Evolutionary conservation across 1,284 basidiomycete species (phyloP).

Genomic region (Limonomyces culmigenus): DNA sequence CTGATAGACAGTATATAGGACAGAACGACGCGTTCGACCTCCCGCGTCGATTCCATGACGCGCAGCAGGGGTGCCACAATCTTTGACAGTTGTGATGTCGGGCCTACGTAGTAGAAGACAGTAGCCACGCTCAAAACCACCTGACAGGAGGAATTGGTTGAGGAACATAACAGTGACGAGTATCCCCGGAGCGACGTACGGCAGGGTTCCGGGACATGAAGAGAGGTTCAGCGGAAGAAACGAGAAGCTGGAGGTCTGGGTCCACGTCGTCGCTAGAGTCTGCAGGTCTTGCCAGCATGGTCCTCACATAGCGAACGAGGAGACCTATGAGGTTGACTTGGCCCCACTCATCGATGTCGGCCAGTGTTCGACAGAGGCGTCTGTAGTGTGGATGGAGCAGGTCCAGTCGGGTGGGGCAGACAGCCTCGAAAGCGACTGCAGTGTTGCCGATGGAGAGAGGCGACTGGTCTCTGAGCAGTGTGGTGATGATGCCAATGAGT

Average conservation of each 20-base stretch:
- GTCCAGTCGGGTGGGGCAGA: conserved; percentile 75
- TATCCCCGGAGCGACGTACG: conserved; percentile 31
- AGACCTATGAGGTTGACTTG: conserved; percentile 73
- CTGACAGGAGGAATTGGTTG: conserved; percentile 17
- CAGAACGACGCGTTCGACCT: conserved; percentile 60
- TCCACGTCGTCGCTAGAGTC: conserved; percentile 37
- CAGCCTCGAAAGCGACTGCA: conserved; percentile 67
- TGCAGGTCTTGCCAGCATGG: conserved; percentile 65
- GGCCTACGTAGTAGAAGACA: conserved; percentile 59
- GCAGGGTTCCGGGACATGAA: conserved; percentile 79
- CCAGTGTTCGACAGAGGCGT: conserved; percentile 65
- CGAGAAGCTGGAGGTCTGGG: conserved; percentile 58
- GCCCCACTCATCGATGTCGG: conserved; percentile 95
- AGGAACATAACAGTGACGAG: background rate
- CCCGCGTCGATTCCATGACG: conserved; percentile 42
- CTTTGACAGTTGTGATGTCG: conserved; percentile 34
- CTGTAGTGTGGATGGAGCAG: conserved; percentile 83
- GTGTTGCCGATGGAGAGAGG: conserved; percentile 82
- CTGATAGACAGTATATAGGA: conserved; percentile 53
- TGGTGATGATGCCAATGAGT: conserved; percentile 59
- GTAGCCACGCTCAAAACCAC: conserved; percentile 62
- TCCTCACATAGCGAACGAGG: conserved; percentile 68
- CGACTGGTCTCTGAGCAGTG: conserved; percentile 68
- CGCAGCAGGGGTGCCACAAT: conserved; percentile 54
- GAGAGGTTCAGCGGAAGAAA: conserved; percentile 59